These are phyloP conservation scores for Haplographium delicatum DNA, from an alignment of 495 filamentous ascomycete genomes.

Conservation along the genomic window DNA sequence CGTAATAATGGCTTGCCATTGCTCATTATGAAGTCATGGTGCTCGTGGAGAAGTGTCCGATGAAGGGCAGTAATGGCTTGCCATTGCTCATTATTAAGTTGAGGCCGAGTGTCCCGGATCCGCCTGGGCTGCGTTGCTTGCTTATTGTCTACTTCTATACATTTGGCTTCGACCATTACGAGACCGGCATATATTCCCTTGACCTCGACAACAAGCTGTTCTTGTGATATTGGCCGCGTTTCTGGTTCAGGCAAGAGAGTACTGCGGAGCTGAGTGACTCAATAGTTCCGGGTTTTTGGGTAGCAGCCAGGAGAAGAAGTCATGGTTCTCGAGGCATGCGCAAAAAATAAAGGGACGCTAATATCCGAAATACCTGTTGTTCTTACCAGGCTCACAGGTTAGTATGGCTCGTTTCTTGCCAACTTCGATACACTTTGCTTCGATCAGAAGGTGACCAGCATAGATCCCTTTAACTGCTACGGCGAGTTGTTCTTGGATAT, in stretches of 20 bases:
- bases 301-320: neutral
- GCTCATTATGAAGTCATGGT: slow-evolving; percentile 69
- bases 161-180: slow-evolving; percentile 72
- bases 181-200: slow-evolving; percentile 65
- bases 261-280: no score
- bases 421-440: no score
- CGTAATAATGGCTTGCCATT: slow-evolving; percentile 68
- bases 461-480: no score
- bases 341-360: no score
- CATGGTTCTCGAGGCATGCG: neutral
- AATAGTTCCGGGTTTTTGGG: no score
- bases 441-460: no score
- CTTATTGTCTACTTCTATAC: slow-evolving; percentile 57
- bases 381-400: no score
- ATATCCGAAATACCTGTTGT: no score
- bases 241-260: no score
- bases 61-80: slow-evolving; percentile 67
- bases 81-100: slow-evolving; percentile 45
- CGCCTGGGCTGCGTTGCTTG: slow-evolving; percentile 21
- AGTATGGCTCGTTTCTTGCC: no score
- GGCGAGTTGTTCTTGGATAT: no score
- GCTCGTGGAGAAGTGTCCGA: slow-evolving; percentile 66
- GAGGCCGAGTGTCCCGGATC: slow-evolving; percentile 26
- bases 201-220: slow-evolving; percentile 1
- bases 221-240: slow-evolving; percentile 44